A percentile compares a stretch with the other conserved stretches of the same genome.
phyloP scores from a whole-genome alignment of 495 filamentous ascomycete genomes.

The Neurospora sp. region DNA sequence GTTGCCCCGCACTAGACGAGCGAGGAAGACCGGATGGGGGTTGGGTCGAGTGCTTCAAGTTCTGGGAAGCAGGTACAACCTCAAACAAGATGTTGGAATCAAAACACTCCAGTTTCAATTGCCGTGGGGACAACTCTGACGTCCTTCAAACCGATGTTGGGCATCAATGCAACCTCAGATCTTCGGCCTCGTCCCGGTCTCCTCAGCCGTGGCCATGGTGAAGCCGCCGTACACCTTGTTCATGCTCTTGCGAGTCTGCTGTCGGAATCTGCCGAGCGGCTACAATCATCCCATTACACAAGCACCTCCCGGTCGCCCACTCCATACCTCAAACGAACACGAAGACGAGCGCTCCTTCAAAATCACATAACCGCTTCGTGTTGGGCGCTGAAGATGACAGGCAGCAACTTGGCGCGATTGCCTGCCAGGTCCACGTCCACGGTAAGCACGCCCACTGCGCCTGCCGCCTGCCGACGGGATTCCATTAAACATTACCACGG shows the following conservation, averaged over 20 bases:
- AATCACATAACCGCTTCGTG: background rate
- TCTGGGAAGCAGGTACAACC: too few relatives aligned
- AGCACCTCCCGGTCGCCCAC: too few relatives aligned
- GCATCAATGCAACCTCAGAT: slow-evolving; percentile 10
- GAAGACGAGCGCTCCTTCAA: background rate
- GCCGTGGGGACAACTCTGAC: background rate
- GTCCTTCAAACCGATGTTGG: background rate
- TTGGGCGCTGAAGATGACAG: background rate
- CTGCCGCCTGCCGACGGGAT: background rate
- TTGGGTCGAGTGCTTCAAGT: background rate
- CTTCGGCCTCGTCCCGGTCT: slow-evolving; percentile 1
- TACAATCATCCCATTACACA: too few relatives aligned
- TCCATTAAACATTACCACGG: background rate
- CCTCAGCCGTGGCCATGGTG: background rate
- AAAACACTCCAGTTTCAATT: background rate
- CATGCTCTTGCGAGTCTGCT: too few relatives aligned
- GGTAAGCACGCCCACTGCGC: background rate
- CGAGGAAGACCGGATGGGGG: background rate
- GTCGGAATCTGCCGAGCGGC: too few relatives aligned
- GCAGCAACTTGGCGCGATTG: background rate
- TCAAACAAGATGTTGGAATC: background rate
- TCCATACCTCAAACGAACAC: too few relatives aligned
- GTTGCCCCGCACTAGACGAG: background rate
- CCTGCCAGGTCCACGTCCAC: background rate
- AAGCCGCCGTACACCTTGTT: too few relatives aligned